Conservation (phyloP, 202 grass and related monocot genomes). For the Panicum virgatum region DNA sequence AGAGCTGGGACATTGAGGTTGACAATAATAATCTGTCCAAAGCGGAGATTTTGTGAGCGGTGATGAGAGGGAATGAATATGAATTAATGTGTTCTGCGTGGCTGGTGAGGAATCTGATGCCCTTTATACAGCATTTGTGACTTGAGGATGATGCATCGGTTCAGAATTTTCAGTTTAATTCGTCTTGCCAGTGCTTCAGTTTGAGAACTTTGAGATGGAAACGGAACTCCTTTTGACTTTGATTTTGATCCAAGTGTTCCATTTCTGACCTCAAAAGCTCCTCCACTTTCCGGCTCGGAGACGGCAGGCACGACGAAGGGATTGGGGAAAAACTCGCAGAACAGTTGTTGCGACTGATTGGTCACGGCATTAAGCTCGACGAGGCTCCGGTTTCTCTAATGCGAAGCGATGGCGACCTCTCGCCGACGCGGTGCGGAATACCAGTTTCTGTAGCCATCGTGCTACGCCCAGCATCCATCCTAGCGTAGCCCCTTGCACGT, state of each 20-base stretch:
- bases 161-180: neutral
- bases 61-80: neutral
- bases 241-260: neutral
- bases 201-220: neutral
- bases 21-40: slow-evolving; percentile 22
- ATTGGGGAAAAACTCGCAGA: neutral
- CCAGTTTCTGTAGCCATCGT: slow-evolving; percentile 3
- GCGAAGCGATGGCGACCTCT: slow-evolving; percentile 17
- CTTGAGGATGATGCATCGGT: neutral
- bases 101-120: neutral
- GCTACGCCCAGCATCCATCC: neutral
- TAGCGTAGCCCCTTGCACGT: slow-evolving; percentile 25
- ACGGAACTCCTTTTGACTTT: neutral
- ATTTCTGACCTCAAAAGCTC: neutral
- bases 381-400: neutral
- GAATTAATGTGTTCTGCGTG: neutral
- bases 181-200: neutral
- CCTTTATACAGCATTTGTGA: neutral
- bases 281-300: neutral
- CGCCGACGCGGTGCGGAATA: slow-evolving; percentile 29
- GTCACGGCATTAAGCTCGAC: slow-evolving; percentile 9
- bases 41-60: slow-evolving; percentile 20
- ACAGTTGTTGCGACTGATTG: neutral
- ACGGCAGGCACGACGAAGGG: neutral
- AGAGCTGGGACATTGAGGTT: neutral